Conservation (phyloP, 2,329 filamentous ascomycete genomes). For the Arthrobotrys pseudoclavata region DNA sequence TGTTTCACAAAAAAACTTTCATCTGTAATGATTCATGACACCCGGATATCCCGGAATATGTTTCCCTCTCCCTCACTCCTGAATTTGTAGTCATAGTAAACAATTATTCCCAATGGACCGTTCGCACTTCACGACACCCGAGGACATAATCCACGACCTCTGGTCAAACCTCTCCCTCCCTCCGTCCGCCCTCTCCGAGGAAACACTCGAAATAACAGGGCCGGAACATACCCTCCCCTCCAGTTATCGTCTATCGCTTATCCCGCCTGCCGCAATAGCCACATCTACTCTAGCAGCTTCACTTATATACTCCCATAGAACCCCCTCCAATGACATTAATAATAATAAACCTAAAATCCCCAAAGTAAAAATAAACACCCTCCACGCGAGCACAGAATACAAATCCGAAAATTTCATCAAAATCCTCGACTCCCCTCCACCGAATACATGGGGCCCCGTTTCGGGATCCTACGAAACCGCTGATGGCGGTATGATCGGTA, state of each 20-base stretch:
- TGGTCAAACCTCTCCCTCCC: slow-evolving; percentile 42
- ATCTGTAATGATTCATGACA: too few species aligned
- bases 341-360: background rate
- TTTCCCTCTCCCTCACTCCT: background rate
- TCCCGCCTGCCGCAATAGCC: slow-evolving; percentile 66
- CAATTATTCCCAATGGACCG: slow-evolving; percentile 18
- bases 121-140: background rate
- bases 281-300: slow-evolving; percentile 70
- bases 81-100: background rate
- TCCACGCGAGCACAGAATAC: slow-evolving; percentile 71
- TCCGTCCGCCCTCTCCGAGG: slow-evolving; percentile 12
- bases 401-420: slow-evolving; percentile 67
- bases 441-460: slow-evolving; percentile 67
- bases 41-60: background rate
- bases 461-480: slow-evolving; percentile 70
- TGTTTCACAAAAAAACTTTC: too few species aligned
- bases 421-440: background rate
- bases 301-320: slow-evolving; percentile 67
- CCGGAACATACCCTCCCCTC: slow-evolving; percentile 44
- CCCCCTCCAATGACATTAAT: background rate
- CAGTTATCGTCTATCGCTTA: slow-evolving; percentile 42
- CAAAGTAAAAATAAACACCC: slow-evolving; percentile 67
- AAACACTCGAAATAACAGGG: slow-evolving; percentile 31
- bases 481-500: slow-evolving; percentile 70
- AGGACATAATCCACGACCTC: slow-evolving; percentile 42